Conservation (phyloP, 345 rosid genomes). For the Brassica nigra region DNA sequence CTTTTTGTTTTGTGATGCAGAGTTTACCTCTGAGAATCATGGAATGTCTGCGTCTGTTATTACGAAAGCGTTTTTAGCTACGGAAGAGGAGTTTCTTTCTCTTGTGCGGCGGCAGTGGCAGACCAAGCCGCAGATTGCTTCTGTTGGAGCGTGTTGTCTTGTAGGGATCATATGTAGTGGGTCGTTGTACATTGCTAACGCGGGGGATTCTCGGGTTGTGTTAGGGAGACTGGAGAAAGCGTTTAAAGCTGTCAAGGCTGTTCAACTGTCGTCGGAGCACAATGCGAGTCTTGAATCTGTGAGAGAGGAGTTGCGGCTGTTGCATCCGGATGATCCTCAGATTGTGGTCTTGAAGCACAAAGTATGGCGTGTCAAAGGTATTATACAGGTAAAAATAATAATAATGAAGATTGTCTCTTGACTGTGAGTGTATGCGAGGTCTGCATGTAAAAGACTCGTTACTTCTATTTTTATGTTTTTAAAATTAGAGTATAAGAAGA, state of each 20-base stretch:
- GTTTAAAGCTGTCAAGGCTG: conserved; percentile 46
- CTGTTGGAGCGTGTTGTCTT: conserved; percentile 63
- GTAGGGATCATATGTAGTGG: conserved; percentile 61
- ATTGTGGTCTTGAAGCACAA: conserved; percentile 60
- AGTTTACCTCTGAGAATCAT: conserved; percentile 69
- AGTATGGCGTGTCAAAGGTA: conserved; percentile 65
- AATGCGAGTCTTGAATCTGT: conserved; percentile 60
- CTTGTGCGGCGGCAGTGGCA: conserved; percentile 46
- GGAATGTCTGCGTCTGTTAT: conserved; percentile 81
- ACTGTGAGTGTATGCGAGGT: too few relatives aligned
- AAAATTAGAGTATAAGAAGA: background rate
- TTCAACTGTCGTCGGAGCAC: conserved; percentile 58
- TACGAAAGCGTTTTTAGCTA: conserved; percentile 43
- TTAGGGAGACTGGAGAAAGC: conserved; percentile 52
- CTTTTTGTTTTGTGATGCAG: conserved; percentile 56
- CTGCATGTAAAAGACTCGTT: background rate
- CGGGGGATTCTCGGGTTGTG: conserved; percentile 62
- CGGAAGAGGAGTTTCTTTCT: conserved; percentile 43
- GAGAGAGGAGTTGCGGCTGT: conserved; percentile 54
- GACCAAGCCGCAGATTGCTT: conserved; percentile 59
- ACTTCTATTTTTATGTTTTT: background rate
- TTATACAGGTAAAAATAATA: conserved; percentile 54
- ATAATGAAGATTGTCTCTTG: background rate
- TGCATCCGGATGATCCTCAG: conserved; percentile 66
- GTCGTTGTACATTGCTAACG: conserved; percentile 55